A percentile compares a stretch with the other conserved stretches of the same genome.
phyloP scores from a whole-genome alignment of 164 flowering plant species.

The Kalanchoe fedtschenkoi region DNA sequence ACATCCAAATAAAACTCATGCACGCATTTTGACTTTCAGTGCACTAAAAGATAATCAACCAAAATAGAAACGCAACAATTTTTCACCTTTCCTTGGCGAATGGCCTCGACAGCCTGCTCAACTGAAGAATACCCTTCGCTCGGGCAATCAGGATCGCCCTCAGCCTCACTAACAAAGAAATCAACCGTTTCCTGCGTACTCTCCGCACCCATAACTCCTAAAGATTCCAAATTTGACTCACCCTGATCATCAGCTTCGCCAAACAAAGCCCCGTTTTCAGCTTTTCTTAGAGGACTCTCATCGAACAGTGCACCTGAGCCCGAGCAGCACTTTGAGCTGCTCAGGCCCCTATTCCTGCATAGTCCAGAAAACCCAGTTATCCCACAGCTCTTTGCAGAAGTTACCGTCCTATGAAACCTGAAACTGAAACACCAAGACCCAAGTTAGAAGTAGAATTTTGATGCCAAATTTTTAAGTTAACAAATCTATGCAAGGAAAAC shows the following conservation, averaged over 20 bases:
- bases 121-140: slow-evolving; percentile 65
- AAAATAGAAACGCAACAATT: background rate
- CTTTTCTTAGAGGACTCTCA: slow-evolving; percentile 22
- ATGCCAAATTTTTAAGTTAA: too few species aligned
- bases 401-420: slow-evolving; percentile 21
- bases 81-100: slow-evolving; percentile 68
- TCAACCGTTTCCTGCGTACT: slow-evolving; percentile 59
- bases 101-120: slow-evolving; percentile 51
- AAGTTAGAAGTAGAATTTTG: background rate
- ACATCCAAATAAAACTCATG: background rate
- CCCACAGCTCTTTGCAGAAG: slow-evolving; percentile 8
- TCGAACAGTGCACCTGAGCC: slow-evolving; percentile 24
- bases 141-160: slow-evolving; percentile 92
- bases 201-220: slow-evolving; percentile 57
- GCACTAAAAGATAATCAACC: too few species aligned
- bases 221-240: slow-evolving; percentile 23
- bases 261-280: slow-evolving; percentile 35
- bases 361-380: background rate
- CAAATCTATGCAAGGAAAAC: background rate
- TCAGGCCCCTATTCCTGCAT: slow-evolving; percentile 14
- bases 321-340: slow-evolving; percentile 20
- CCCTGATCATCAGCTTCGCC: slow-evolving; percentile 14
- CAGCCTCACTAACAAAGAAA: slow-evolving; percentile 87
- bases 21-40: too few species aligned
- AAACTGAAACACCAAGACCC: too few species aligned